phyloP scores from a whole-genome alignment of 495 filamentous ascomycete genomes.

The Lepidopterella palustris region DNA sequence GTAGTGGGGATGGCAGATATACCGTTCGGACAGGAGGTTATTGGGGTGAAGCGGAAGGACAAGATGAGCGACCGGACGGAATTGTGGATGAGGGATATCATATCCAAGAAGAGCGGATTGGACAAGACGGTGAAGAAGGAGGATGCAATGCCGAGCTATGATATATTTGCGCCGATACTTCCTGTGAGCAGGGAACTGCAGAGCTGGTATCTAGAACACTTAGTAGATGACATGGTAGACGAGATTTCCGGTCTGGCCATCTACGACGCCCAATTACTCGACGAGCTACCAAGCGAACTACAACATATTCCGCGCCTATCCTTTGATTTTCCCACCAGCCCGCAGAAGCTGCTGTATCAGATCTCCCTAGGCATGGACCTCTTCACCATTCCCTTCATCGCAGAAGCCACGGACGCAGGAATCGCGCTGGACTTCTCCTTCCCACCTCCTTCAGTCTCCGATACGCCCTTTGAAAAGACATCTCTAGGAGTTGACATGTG shows the following conservation, averaged over 20 bases:
- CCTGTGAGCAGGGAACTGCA: slow-evolving; percentile 70
- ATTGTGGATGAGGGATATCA: slow-evolving; percentile 58
- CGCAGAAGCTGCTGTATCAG: slow-evolving; percentile 68
- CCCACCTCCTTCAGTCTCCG: slow-evolving; percentile 39
- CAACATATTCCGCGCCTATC: slow-evolving; percentile 63
- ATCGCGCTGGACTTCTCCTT: slow-evolving; percentile 80
- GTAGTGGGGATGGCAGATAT: slow-evolving; percentile 73
- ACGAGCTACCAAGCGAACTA: slow-evolving; percentile 53
- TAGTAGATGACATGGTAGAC: slow-evolving; percentile 48
- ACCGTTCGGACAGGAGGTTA: slow-evolving; percentile 45
- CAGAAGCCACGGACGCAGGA: slow-evolving; percentile 70
- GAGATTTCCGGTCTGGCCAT: slow-evolving; percentile 71
- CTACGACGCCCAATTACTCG: slow-evolving; percentile 66
- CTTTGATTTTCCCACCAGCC: slow-evolving; percentile 57
- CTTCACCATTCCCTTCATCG: slow-evolving; percentile 68
- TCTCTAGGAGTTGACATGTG: slow-evolving; percentile 74
- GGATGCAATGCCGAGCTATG: background rate
- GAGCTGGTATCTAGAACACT: slow-evolving; percentile 63
- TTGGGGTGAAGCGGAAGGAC: slow-evolving; percentile 61
- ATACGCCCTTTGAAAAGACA: background rate
- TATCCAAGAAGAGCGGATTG: slow-evolving; percentile 34
- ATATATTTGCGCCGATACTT: slow-evolving; percentile 72
- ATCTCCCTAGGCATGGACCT: slow-evolving; percentile 72
- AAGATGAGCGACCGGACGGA: slow-evolving; percentile 86
- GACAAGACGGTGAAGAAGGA: slow-evolving; percentile 26